These are phyloP conservation scores for Dipodascopsis tothii DNA, from an alignment of 805 yeast species.

Conservation along the genomic window DNA sequence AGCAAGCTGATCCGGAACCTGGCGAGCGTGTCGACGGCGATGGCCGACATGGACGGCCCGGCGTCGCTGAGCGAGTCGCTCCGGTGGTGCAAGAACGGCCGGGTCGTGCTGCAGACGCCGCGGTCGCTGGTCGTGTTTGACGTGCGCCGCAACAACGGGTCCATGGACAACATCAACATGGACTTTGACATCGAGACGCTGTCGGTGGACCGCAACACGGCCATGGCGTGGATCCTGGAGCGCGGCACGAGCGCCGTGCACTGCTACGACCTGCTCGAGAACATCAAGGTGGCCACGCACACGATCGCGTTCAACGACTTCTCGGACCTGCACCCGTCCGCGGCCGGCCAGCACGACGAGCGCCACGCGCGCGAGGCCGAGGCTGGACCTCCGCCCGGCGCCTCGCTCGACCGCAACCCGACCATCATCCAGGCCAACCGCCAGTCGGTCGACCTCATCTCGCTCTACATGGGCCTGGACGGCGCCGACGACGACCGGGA, in stretches of 20 bases:
- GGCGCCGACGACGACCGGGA: too few species aligned
- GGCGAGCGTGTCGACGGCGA: background rate
- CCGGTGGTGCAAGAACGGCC: constrained; percentile 21
- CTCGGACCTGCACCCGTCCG: too few species aligned
- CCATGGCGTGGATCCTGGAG: constrained; percentile 20
- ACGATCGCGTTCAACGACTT: too few species aligned
- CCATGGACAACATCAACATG: constrained; percentile 8
- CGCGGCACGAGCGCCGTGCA: constrained; percentile 1
- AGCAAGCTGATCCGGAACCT: constrained; percentile 18
- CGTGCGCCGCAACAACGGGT: constrained; percentile 20
- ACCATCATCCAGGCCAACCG: background rate
- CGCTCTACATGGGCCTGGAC: background rate
- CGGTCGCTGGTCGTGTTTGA: constrained; percentile 14
- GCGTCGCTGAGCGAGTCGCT: background rate
- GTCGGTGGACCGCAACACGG: constrained; percentile 19
- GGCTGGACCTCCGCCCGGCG: background rate
- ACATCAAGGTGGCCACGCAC: background rate
- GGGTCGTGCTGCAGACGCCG: constrained; percentile 12
- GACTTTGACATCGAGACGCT: constrained; percentile 3
- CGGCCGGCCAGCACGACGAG: too few species aligned
- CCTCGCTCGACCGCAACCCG: background rate
- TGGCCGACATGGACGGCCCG: background rate
- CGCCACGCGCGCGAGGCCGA: too few species aligned
- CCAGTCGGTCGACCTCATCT: background rate
- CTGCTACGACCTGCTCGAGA: constrained; percentile 14